These are phyloP conservation scores for Gossypium raimondii DNA, from an alignment of 345 rosid species.

Conservation along the genomic window DNA sequence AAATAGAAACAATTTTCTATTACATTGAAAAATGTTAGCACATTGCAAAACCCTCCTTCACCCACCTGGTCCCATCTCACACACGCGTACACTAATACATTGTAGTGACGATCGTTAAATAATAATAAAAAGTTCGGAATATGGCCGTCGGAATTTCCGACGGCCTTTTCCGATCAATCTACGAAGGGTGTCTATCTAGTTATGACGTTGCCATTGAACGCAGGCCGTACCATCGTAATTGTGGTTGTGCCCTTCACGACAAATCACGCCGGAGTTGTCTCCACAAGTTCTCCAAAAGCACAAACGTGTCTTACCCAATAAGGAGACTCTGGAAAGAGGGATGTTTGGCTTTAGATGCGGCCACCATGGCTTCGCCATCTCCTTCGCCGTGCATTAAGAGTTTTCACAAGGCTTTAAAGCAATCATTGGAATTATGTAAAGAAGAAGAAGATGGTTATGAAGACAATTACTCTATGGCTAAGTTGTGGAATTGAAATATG, in stretches of 20 bases:
- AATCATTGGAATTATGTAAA: neutral
- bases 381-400: constrained; percentile 28
- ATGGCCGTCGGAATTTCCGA: constrained; percentile 51
- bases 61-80: too few species aligned
- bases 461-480: neutral
- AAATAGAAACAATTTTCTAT: constrained; percentile 7
- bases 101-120: neutral
- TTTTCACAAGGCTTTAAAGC: neutral
- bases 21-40: neutral
- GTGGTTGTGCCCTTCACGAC: constrained; percentile 54
- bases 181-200: constrained; percentile 53
- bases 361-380: constrained; percentile 33
- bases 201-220: constrained; percentile 39
- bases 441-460: neutral
- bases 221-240: constrained; percentile 67
- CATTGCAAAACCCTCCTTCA: neutral
- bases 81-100: neutral
- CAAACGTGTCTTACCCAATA: constrained; percentile 44
- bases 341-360: constrained; percentile 33
- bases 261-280: constrained; percentile 25
- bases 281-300: constrained; percentile 21
- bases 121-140: neutral
- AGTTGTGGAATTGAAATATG: neutral
- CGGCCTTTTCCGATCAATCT: constrained; percentile 42
- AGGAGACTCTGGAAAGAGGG: constrained; percentile 63